Base-by-base conservation (phyloP, 345 rosid genomes). In the Eucalyptus erythrocorys region DNA sequence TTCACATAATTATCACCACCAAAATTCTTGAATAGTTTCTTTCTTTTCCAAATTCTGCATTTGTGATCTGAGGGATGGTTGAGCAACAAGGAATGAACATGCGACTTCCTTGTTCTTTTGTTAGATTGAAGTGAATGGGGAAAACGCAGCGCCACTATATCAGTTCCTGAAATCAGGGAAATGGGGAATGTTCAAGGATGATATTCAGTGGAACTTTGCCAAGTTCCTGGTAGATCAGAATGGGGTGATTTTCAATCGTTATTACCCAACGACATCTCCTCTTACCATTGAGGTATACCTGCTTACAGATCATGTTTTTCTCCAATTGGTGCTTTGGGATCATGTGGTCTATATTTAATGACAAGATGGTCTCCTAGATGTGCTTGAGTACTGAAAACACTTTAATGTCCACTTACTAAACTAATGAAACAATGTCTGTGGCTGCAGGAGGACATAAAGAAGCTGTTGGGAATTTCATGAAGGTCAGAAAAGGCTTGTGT, bases 141-240 rank as follows among this genome's bases (percentile, higher is more conserved):
- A 92, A 50, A 91, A 92, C 81, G 95, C 96, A 88, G 96, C 94
- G 87, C 95, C 97, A 51, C 90, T 97, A 27, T 97, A 95, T 93
- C 92, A 95, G 91, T 97, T 93, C 93, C 89, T 97, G 87, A 97
- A 97, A 92, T 93, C 95, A 5, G 98, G 98, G 86, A 94, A 96
- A 93, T 95, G 98, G 94, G 98, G 98, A 88, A 89, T 96, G 57
- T 95, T 97, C 15, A 94, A 97, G 27, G 99, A 98, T 24, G 94
- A 93, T 40, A 95, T 98, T 87, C 98, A 97, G 87, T 97, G 98
- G 98, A 98, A 98, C 92, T 97, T 98, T 86, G 94, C 98, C 89
- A 98, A 98, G 93, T 97, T 98, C 93, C 93, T 97, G 87, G 97
- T 96, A n/a, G 94, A 94, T 71, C 94, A 93, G 89, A 94, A 95